These are phyloP conservation scores for Boletus mariae DNA, from an alignment of 1,284 basidiomycete genomes.

Conservation along the genomic window DNA sequence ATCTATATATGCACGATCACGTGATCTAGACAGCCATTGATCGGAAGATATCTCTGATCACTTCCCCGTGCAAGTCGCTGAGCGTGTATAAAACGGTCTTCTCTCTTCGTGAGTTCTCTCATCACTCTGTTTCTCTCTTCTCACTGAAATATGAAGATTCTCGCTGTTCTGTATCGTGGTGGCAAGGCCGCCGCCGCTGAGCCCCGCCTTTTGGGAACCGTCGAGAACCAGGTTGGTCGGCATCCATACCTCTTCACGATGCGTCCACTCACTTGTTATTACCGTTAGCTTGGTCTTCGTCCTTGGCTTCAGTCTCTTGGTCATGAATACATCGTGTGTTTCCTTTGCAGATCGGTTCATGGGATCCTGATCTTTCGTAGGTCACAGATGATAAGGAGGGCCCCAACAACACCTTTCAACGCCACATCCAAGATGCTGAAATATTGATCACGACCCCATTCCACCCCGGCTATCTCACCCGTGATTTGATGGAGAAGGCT, in stretches of 20 bases:
- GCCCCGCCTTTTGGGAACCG: constrained; percentile 51
- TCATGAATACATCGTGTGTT: constrained; percentile 38
- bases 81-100: constrained; percentile 1
- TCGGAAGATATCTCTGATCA: too few relatives aligned
- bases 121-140: not conserved
- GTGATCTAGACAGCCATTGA: not conserved
- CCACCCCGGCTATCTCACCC: constrained; percentile 53
- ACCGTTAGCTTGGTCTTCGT: constrained; percentile 38
- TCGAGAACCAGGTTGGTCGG: constrained; percentile 46
- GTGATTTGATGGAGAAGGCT: constrained; percentile 42
- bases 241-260: not conserved
- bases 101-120: not conserved
- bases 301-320: constrained; percentile 46
- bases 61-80: too few relatives aligned
- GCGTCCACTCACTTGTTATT: not conserved
- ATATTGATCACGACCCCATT: constrained; percentile 55
- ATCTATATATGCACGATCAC: not conserved
- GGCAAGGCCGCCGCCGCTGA: constrained; percentile 46
- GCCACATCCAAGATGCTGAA: constrained; percentile 38
- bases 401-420: constrained; percentile 44
- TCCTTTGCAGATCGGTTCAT: constrained; percentile 1
- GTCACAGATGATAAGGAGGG: constrained; percentile 56
- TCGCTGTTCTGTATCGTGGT: constrained; percentile 42
- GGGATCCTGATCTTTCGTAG: constrained; percentile 18
- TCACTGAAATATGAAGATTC: constrained; percentile 30